A percentile compares a stretch with the other conserved stretches of the same genome.
Evolutionary conservation across 108 stramenopile genomes (phyloP).

Genomic region (Skeletonema potamos): DNA sequence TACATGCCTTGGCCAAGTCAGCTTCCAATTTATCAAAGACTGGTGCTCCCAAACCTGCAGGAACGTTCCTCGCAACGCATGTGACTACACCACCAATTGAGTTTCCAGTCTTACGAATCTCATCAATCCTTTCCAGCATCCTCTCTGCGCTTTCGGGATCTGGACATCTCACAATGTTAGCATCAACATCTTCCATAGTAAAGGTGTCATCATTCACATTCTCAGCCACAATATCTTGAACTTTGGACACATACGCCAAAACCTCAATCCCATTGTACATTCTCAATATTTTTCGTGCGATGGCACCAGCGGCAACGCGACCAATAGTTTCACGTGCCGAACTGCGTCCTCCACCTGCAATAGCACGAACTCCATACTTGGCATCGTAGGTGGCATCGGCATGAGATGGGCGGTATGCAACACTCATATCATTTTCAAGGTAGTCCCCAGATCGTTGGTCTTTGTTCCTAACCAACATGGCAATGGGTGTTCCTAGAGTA

Average conservation of each 20-base stretch:
- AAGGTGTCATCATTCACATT: constrained; percentile 89
- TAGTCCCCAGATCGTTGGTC: constrained; percentile 94
- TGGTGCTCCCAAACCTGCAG: constrained; percentile 93
- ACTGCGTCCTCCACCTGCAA: constrained; percentile 95
- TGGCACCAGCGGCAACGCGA: constrained; percentile 97
- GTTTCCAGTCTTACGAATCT: constrained; percentile 91
- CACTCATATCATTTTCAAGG: constrained; percentile 94
- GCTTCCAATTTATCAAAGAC: constrained; percentile 99
- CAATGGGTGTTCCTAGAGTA: constrained; percentile 98
- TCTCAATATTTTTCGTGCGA: constrained; percentile 92
- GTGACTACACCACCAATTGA: constrained; percentile 98
- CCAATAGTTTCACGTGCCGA: constrained; percentile 98
- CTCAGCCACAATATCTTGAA: constrained; percentile 82
- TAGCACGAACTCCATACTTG: constrained; percentile 97
- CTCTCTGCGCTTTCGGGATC: constrained; percentile 79
- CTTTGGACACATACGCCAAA: constrained; percentile 90
- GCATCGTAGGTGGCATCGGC: constrained; percentile 99
- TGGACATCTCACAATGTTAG: constrained; percentile 97
- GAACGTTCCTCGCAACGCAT: constrained; percentile 92
- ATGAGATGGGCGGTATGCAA: constrained; percentile 96
- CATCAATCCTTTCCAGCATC: constrained; percentile 94
- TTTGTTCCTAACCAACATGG: constrained; percentile 94
- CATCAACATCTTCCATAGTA: constrained; percentile 92
- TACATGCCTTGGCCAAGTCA: constrained; percentile 98
- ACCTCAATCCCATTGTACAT: constrained; percentile 91